phyloP scores from a whole-genome alignment of 805 yeast species.

The Zygosaccharomyces kombuchaensis region DNA sequence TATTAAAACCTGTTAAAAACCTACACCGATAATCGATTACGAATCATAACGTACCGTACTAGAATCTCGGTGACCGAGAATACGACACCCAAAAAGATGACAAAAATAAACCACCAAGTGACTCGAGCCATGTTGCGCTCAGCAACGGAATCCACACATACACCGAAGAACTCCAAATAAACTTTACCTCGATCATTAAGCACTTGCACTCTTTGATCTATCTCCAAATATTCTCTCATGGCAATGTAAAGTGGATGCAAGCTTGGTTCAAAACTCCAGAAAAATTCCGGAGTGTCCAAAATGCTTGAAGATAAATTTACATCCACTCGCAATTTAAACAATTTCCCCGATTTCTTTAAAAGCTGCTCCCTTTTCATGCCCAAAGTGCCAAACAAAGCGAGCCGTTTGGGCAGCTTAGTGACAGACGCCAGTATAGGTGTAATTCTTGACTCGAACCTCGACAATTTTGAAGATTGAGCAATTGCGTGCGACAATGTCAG shows the following conservation, averaged over 20 bases:
- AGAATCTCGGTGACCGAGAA: conserved; percentile 73
- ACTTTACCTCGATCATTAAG: conserved; percentile 91
- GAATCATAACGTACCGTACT: conserved; percentile 50
- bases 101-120: conserved; percentile 82
- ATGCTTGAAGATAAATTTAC: conserved; percentile 88
- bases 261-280: conserved; percentile 95
- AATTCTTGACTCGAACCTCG: conserved; percentile 89
- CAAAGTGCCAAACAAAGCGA: conserved; percentile 84
- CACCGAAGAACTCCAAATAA: conserved; percentile 87
- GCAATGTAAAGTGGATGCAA: conserved; percentile 89
- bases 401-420: conserved; percentile 80
- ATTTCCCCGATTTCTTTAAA: conserved; percentile 80
- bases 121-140: conserved; percentile 89
- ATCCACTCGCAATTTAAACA: conserved; percentile 87
- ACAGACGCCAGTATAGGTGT: conserved; percentile 77
- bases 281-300: conserved; percentile 91
- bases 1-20: background rate
- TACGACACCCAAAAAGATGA: conserved; percentile 70
- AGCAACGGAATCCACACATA: conserved; percentile 89
- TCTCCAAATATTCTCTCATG: conserved; percentile 86
- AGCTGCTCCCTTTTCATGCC: conserved; percentile 83
- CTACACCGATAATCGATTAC: conserved; percentile 12
- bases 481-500: conserved; percentile 93
- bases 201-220: conserved; percentile 91
- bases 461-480: conserved; percentile 90